Conservation (phyloP, 495 filamentous ascomycete species). For the Saxophila tyrrhenica region DNA sequence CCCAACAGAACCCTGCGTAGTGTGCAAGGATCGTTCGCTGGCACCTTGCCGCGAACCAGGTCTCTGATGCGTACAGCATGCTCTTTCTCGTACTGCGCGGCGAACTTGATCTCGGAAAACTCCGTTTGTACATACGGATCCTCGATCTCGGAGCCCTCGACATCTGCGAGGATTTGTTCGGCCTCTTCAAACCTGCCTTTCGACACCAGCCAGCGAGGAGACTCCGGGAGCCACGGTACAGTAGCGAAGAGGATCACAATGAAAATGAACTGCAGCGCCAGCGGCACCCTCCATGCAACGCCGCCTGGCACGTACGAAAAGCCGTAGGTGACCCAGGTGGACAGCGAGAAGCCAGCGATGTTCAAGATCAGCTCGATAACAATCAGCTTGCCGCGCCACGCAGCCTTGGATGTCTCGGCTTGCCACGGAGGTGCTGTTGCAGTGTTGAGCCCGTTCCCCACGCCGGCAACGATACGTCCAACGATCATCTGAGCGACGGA, state of each 20-base stretch:
- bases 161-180: constrained; percentile 37
- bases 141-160: constrained; percentile 35
- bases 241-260: constrained; percentile 40
- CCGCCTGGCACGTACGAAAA: constrained; percentile 37
- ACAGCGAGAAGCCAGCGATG: constrained; percentile 44
- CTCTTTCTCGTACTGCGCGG: constrained; percentile 38
- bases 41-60: constrained; percentile 33
- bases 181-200: constrained; percentile 37
- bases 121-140: constrained; percentile 39
- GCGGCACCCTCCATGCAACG: constrained; percentile 44
- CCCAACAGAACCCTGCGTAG: constrained; percentile 41
- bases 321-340: constrained; percentile 50
- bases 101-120: constrained; percentile 38
- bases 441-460: constrained; percentile 58
- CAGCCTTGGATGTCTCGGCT: constrained; percentile 47
- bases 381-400: constrained; percentile 49
- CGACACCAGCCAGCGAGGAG: constrained; percentile 42
- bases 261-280: constrained; percentile 50
- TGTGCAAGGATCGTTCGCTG: constrained; percentile 33
- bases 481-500: constrained; percentile 53
- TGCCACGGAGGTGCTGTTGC: constrained; percentile 56
- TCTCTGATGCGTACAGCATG: constrained; percentile 39
- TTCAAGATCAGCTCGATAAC: constrained; percentile 52
- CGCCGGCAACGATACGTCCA: constrained; percentile 36
- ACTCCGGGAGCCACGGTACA: constrained; percentile 46